These are phyloP conservation scores for Blastobotrys ciferrii DNA, from an alignment of 1,139 yeast species.

Conservation along the genomic window DNA sequence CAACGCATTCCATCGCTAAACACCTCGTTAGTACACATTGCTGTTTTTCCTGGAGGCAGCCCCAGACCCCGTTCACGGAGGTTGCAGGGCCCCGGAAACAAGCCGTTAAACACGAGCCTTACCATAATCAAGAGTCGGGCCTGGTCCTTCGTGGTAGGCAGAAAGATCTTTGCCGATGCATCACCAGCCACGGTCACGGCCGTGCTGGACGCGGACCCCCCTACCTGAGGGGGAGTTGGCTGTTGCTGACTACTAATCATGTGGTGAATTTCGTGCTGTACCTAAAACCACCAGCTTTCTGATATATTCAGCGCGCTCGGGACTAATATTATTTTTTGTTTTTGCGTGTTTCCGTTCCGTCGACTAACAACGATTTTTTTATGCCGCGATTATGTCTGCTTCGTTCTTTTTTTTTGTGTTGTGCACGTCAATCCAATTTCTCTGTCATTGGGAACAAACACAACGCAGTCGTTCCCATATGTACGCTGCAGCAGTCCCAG, in stretches of 20 bases:
- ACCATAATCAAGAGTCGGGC: constrained; percentile 37
- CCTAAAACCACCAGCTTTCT: background rate
- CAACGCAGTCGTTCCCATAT: background rate
- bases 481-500: background rate
- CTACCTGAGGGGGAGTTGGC: background rate
- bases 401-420: background rate
- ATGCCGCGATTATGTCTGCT: background rate
- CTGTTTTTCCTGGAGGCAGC: background rate
- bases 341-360: background rate
- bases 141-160: constrained; percentile 38
- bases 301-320: background rate
- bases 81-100: too few relatives aligned
- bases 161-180: constrained; percentile 18
- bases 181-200: too few relatives aligned
- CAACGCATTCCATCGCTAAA: constrained; percentile 42
- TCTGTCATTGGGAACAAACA: background rate
- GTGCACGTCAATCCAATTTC: too few relatives aligned
- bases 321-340: background rate
- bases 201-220: background rate
- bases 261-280: background rate
- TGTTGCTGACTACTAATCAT: background rate
- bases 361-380: background rate
- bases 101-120: too few relatives aligned
- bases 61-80: constrained; percentile 17
- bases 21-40: constrained; percentile 7